phyloP scores from a whole-genome alignment of 2,329 filamentous ascomycete species.

The Colletotrichum coccodes region DNA sequence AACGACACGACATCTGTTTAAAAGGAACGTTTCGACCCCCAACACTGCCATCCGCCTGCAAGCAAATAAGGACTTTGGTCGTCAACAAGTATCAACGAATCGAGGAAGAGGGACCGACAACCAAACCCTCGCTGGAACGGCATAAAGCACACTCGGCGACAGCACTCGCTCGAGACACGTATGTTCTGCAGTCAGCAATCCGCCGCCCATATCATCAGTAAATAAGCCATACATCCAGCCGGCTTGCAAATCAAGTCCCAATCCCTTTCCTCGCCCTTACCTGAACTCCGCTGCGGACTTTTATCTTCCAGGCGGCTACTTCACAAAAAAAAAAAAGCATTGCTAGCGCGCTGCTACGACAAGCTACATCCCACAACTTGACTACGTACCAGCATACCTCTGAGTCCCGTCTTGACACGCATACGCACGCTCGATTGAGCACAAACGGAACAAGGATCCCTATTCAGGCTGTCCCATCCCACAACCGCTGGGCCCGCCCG shows the following conservation, averaged over 20 bases:
- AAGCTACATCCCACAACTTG: slow-evolving; percentile 19
- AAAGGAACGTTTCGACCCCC: slow-evolving; percentile 14
- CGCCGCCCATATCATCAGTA: slow-evolving; percentile 15
- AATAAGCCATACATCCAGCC: slow-evolving; percentile 21
- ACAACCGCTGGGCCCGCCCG: slow-evolving; percentile 21
- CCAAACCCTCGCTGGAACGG: neutral
- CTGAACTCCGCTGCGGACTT: slow-evolving; percentile 32
- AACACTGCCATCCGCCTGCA: neutral
- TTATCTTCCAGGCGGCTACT: slow-evolving; percentile 16
- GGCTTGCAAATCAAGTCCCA: slow-evolving; percentile 20
- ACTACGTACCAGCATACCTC: slow-evolving; percentile 4
- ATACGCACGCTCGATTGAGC: neutral
- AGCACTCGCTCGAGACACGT: slow-evolving; percentile 16
- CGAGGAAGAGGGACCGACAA: slow-evolving; percentile 4
- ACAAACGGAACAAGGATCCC: slow-evolving; percentile 27
- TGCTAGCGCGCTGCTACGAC: slow-evolving; percentile 23
- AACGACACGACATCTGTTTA: neutral
- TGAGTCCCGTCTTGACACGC: neutral
- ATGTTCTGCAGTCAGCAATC: slow-evolving; percentile 32
- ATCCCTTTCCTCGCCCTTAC: slow-evolving; percentile 20
- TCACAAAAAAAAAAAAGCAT: slow-evolving; percentile 7
- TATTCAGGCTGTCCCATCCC: slow-evolving; percentile 4
- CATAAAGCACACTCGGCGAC: neutral
- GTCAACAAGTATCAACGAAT: slow-evolving; percentile 2
- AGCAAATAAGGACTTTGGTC: neutral